Evolutionary conservation across 73 alveolate species (phyloP).

Genomic region (Symbiodinium natans): DNA sequence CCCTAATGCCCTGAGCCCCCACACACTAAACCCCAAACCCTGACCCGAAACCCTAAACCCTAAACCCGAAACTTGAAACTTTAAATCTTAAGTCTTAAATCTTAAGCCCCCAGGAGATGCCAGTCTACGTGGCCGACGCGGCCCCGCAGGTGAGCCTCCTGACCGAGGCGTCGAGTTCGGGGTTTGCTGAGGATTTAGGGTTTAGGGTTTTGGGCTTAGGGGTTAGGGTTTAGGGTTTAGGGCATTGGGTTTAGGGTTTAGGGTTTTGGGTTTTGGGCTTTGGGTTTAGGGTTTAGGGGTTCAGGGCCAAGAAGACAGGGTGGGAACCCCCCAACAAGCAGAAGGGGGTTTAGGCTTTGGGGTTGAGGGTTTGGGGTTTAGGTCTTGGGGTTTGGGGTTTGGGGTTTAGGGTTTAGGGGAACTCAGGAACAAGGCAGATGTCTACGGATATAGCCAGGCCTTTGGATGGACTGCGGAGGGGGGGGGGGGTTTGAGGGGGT

Average conservation of each 20-base stretch:
- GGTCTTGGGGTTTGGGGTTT: too few species aligned
- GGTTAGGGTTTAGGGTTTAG: background rate
- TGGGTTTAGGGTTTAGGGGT: too few species aligned
- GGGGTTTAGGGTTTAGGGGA: too few species aligned
- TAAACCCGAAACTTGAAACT: background rate
- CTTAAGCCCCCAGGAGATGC: conserved; percentile 47
- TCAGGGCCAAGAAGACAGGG: too few species aligned
- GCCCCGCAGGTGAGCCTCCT: conserved; percentile 59
- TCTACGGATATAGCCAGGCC: too few species aligned
- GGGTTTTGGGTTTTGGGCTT: background rate
- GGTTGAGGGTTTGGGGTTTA: background rate
- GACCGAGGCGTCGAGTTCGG: background rate
- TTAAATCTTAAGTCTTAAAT: background rate
- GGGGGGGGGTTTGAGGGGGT: too few species aligned
- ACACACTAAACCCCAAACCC: background rate
- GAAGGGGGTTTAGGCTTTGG: background rate
- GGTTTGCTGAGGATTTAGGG: background rate
- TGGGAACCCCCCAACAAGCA: too few species aligned
- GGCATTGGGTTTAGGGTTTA: background rate
- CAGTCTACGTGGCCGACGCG: conserved; percentile 53
- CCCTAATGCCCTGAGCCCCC: background rate
- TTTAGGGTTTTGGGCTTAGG: background rate
- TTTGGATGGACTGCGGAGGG: too few species aligned
- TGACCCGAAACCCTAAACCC: background rate
- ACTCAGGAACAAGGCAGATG: too few species aligned